Conservation (phyloP, 225 moss, liverwort and hornwort genomes). For the Sphagnum contortum region DNA sequence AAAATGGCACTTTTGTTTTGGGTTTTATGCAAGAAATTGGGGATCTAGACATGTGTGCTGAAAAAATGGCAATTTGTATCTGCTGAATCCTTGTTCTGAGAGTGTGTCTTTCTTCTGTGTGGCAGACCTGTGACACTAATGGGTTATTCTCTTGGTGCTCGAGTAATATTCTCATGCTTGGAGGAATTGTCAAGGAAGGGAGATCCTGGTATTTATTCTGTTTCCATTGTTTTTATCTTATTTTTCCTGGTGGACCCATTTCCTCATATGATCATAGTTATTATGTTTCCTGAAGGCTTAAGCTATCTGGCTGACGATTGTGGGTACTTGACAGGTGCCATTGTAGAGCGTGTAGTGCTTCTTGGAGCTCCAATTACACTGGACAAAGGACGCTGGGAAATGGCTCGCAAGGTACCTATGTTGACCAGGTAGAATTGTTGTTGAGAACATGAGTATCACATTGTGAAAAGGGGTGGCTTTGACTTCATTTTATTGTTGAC, state of each 20-base stretch:
- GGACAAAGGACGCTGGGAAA: constrained; percentile 61
- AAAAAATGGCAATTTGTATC: too few species aligned
- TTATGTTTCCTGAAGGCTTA: background rate
- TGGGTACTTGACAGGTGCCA: constrained; percentile 40
- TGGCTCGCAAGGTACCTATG: constrained; percentile 57
- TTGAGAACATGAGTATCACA: too few species aligned
- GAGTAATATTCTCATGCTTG: constrained; percentile 90
- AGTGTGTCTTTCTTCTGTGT: constrained; percentile 5
- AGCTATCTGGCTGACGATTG: background rate
- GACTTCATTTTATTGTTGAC: background rate
- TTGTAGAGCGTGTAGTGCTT: constrained; percentile 89
- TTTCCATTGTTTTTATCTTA: too few species aligned
- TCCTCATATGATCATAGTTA: background rate
- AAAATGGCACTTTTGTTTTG: too few species aligned
- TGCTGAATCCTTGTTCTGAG: too few species aligned
- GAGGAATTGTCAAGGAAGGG: constrained; percentile 83
- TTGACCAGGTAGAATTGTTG: too few species aligned
- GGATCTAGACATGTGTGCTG: too few species aligned
- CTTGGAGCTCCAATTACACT: constrained; percentile 92
- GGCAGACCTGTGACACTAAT: constrained; percentile 91
- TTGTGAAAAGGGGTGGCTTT: too few species aligned
- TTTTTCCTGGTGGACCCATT: too few species aligned
- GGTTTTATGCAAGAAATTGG: too few species aligned
- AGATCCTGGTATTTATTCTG: constrained; percentile 37
- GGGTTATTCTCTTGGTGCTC: constrained; percentile 90